Percentiles rank a stretch among this genome's conserved stretches.
These are phyloP conservation scores for Colletotrichum cereale DNA, from an alignment of 2,329 filamentous ascomycete genomes.

Conservation along the genomic window DNA sequence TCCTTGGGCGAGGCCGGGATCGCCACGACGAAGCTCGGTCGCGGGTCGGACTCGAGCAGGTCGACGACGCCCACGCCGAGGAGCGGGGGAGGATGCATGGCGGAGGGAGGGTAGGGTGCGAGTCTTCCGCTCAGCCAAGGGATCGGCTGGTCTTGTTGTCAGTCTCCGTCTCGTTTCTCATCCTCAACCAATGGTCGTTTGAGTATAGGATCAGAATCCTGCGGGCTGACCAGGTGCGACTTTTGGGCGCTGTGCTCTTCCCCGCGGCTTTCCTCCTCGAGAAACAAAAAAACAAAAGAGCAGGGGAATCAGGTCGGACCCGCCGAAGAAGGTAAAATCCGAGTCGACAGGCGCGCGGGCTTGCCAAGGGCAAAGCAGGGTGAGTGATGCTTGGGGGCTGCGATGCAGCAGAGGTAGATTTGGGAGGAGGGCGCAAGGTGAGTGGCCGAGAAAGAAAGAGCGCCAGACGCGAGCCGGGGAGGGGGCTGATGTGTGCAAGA, in stretches of 20 bases:
- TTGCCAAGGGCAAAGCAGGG: background rate
- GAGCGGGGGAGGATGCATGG: slow-evolving; percentile 41
- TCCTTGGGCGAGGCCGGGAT: slow-evolving; percentile 37
- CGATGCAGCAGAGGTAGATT: slow-evolving; percentile 27
- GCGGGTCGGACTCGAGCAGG: slow-evolving; percentile 56
- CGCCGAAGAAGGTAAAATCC: slow-evolving; percentile 17
- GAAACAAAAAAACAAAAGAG: background rate
- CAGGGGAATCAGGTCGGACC: slow-evolving; percentile 6
- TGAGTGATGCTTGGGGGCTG: slow-evolving; percentile 14
- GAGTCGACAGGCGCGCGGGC: slow-evolving; percentile 17
- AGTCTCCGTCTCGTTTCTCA: slow-evolving; percentile 33
- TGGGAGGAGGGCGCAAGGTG: slow-evolving; percentile 8
- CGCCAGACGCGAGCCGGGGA: slow-evolving; percentile 28
- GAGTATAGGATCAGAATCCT: background rate
- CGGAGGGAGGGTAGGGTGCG: slow-evolving; percentile 17
- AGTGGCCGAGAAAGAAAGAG: slow-evolving; percentile 30
- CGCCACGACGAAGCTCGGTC: slow-evolving; percentile 56
- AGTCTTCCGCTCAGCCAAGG: slow-evolving; percentile 38
- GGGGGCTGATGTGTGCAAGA: slow-evolving; percentile 18
- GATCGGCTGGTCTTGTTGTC: slow-evolving; percentile 35
- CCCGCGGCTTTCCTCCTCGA: background rate
- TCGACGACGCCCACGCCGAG: slow-evolving; percentile 51
- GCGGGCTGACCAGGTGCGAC: slow-evolving; percentile 10
- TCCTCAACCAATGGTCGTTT: slow-evolving; percentile 34
- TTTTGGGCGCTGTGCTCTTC: background rate